Evolutionary conservation across 2,329 filamentous ascomycete species (phyloP), one percentile per base, ranked within the genome.

Genomic region (Diplocarpon mali): DNA sequence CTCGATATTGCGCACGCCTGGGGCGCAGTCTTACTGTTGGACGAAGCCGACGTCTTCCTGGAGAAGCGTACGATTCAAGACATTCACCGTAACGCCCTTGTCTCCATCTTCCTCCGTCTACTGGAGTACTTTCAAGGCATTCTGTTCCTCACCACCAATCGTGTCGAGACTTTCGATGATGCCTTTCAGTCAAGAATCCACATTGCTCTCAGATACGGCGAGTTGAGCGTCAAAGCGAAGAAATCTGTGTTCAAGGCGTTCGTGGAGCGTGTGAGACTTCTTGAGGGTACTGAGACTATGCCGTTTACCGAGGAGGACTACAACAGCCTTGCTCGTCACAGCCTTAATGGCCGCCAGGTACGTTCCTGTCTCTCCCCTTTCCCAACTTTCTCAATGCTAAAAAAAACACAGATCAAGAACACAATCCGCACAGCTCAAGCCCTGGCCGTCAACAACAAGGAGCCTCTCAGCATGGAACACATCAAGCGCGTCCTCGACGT

Each of bases 91-190:
- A 94, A 94, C 55, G 83, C 83, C 0, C 75, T 92, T 1, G 88
- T 94, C 42, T 85, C 80, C 61, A 86, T 94, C 57, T 95, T 95
- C 69, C 68, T 95, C 2, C 79, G 87, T 0, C 72, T 90, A 45
- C 70, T 95, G 0, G 89, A 95, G 64, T 95, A 94, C 62, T 94
- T 93, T 66, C 85, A 93, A 59, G 88, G 88, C 2, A 93, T 94
- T 42, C 64, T 94, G 4, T 93, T 95, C 67, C 65, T 95, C 20
- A 95, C 88, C 0, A 94, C 88, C 2, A 94, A 94, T 61, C 78
- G 87, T 1, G 85, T 93, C 1, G 76, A 83, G 67, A 89, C 85
- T 0, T 93, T 95, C 57, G 88, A 95, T 56, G 85, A 92, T 50
- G 88, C 88, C 0, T 94, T 94, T 69, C 84, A 92, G 60, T 85